These are phyloP conservation scores for Hypoxylon sp. DNA, from an alignment of 2,329 filamentous ascomycete genomes.

Conservation along the genomic window DNA sequence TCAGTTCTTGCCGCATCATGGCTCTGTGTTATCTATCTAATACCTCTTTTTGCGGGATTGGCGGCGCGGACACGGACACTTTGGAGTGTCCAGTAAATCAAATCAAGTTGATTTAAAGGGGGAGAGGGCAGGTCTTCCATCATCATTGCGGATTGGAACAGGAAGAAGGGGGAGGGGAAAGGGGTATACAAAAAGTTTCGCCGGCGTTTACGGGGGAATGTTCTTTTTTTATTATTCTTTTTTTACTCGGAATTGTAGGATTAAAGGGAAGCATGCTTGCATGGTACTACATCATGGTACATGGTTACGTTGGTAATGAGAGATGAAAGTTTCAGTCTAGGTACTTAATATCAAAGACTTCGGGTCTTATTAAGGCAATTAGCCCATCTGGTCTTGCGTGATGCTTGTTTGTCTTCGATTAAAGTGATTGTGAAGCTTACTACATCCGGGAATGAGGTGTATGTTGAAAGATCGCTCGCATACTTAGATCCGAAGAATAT, in stretches of 20 bases:
- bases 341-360: not conserved
- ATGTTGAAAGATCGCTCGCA: no score
- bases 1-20: constrained; percentile 8
- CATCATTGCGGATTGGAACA: constrained; percentile 7
- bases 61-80: not conserved
- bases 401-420: not conserved
- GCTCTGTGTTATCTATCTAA: constrained; percentile 8
- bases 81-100: not conserved
- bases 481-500: not conserved
- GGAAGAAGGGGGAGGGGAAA: not conserved
- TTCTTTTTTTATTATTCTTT: not conserved
- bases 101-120: not conserved
- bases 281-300: constrained; percentile 1
- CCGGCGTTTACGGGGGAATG: not conserved
- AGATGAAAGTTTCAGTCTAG: constrained; percentile 16
- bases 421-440: not conserved
- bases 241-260: not conserved
- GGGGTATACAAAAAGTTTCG: constrained; percentile 12
- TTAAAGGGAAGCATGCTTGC: constrained; percentile 16
- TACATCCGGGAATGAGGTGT: not conserved
- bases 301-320: constrained; percentile 23
- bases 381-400: not conserved
- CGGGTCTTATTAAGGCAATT: not conserved
- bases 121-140: not conserved
- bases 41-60: constrained; percentile 1